These are phyloP conservation scores for Neurospora africana DNA, from an alignment of 495 filamentous ascomycete genomes.

Conservation along the genomic window DNA sequence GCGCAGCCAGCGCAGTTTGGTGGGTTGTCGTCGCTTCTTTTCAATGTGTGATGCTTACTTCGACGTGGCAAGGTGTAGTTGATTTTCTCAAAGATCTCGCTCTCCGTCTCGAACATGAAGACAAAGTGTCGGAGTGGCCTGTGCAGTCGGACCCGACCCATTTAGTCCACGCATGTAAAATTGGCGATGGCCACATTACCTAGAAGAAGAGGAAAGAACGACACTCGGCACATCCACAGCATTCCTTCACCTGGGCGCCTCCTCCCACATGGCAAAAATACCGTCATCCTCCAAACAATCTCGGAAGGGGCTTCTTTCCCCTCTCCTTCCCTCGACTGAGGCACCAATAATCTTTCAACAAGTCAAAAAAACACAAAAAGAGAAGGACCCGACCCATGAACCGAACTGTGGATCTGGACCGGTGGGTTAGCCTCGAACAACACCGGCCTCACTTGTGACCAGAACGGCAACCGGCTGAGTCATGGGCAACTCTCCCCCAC, in stretches of 20 bases:
- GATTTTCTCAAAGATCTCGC: no score
- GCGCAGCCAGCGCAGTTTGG: no score
- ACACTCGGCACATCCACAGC: neutral
- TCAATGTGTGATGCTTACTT: neutral
- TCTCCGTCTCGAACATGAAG: neutral
- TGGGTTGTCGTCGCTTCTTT: neutral
- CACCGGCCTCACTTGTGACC: neutral
- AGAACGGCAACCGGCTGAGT: neutral
- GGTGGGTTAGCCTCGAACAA: neutral
- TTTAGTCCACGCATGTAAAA: neutral
- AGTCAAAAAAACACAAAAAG: neutral
- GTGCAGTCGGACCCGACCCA: neutral
- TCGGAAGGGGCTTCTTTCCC: neutral
- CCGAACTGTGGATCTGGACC: neutral
- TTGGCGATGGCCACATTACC: neutral
- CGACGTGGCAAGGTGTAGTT: neutral
- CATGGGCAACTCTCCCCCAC: neutral
- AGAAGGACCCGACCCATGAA: neutral
- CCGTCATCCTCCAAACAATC: neutral
- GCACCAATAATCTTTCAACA: neutral
- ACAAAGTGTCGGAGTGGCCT: neutral
- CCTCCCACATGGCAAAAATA: neutral
- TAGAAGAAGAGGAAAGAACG: neutral
- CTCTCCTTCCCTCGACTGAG: neutral
- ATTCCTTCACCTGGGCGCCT: neutral